Base-by-base conservation (phyloP, 2,329 filamentous ascomycete genomes). In the Ploettnerulaceae sp. region DNA sequence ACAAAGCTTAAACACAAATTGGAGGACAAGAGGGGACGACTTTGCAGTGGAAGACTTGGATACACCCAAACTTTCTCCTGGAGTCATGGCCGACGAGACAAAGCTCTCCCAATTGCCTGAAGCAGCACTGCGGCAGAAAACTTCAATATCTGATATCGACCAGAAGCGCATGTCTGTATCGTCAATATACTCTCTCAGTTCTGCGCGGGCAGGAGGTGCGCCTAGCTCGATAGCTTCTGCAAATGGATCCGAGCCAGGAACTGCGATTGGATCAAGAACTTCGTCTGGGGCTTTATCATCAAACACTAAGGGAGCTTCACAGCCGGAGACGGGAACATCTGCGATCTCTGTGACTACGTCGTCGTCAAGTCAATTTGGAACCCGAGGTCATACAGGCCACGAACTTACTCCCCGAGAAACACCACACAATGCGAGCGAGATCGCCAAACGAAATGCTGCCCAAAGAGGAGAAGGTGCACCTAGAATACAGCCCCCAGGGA, bases 131-230 rank as follows among this genome's bases (percentile, higher is more conserved):
- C 66, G 66, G 37, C 60, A 69, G 31, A 69, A 69, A 42, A 69
- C 71, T 15, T 76, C 76, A 9, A 64, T 71, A 48, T 74, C 74
- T 12, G 74, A 77, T 15, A 59, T 65, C 17, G 71, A 82, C 29
- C 71, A 71, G 34, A 84, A 86, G 59, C 79, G 86, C 40, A 72
- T 85, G 62, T 89, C 85, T 18, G 76, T 84, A 49, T 86, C 83
- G 6, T 90, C 86, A 1, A 69, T 87, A 40, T 84, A 85, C 61
- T 88, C 84, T 24, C 67, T 85, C 18, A 77, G 78, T 34, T 85
- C 82, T 5, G 77, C 72, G 4, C 53, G 61, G 47, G 60, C 59
- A 29, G 59, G 61, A 43, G 75, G 75, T 35, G 69, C 72, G 21
- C 64, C 69, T 46, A 76, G 74, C 52, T 74, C 75, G 14, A 70